Conservation (phyloP, 2,329 filamentous ascomycete genomes). For the Aspergillus flavus region DNA sequence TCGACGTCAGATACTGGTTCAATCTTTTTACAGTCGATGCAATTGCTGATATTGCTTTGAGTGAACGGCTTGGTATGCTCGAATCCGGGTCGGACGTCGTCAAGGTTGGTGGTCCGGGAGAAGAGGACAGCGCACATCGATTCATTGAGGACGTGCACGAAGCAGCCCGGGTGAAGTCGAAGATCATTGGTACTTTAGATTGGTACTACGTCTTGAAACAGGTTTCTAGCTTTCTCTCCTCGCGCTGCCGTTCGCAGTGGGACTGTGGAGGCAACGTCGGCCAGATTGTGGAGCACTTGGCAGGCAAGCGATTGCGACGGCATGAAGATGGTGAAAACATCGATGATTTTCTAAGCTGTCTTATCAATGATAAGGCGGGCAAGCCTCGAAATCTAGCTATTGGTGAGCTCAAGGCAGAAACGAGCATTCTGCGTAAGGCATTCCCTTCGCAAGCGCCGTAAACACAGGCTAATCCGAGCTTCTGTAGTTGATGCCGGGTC, state of each 20-base stretch:
- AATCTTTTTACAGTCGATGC: slow-evolving; percentile 52
- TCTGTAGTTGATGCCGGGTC: background rate
- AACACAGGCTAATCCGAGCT: background rate
- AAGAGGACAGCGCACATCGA: background rate
- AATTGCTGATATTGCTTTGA: background rate
- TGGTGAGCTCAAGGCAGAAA: background rate
- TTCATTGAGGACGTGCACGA: background rate
- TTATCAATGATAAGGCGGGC: background rate
- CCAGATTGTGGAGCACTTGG: background rate
- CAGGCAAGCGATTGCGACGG: background rate
- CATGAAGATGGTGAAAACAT: background rate
- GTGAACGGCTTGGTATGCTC: background rate
- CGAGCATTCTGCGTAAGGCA: background rate
- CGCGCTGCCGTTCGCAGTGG: background rate
- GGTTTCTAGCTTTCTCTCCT: background rate
- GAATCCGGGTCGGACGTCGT: background rate
- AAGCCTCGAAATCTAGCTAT: background rate
- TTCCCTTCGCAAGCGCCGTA: background rate
- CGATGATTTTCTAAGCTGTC: background rate
- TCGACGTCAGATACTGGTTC: slow-evolving; percentile 54
- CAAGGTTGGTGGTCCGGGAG: background rate
- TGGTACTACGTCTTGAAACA: background rate
- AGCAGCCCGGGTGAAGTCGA: background rate
- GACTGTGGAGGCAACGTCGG: background rate
- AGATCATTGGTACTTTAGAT: background rate